Conservation (phyloP, 805 yeast species). For the Blastobotrys terrestris region DNA sequence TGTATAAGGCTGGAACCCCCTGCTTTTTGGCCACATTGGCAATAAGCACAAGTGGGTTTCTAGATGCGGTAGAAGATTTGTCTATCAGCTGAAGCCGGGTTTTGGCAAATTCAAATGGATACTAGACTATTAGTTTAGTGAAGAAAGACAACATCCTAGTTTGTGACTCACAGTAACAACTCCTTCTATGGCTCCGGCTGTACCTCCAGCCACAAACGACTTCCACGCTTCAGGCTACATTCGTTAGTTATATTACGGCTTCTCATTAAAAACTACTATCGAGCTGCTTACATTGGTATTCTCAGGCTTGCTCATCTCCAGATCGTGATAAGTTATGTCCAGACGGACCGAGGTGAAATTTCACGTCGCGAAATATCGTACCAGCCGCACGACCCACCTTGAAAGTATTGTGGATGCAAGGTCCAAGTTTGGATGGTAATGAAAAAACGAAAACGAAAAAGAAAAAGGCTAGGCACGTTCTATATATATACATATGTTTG, state of each 20-base stretch:
- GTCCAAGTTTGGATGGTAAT: too few relatives aligned
- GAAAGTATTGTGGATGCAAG: too few relatives aligned
- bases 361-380: slow-evolving; percentile 1
- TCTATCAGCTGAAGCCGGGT: slow-evolving; percentile 73
- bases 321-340: not conserved
- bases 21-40: slow-evolving; percentile 68
- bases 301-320: not conserved
- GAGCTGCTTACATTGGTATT: not conserved
- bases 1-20: slow-evolving; percentile 74
- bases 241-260: not conserved
- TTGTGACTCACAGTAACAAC: slow-evolving; percentile 47
- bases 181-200: slow-evolving; percentile 61
- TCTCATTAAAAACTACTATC: not conserved
- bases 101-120: slow-evolving; percentile 96
- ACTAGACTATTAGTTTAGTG: slow-evolving; percentile 28
- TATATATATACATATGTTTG: not conserved
- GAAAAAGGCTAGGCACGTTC: too few relatives aligned
- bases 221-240: slow-evolving; percentile 26
- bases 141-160: not conserved
- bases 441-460: too few relatives aligned
- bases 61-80: slow-evolving; percentile 38
- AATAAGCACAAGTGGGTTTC: slow-evolving; percentile 81
- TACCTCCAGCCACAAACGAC: slow-evolving; percentile 41
- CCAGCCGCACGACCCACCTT: too few relatives aligned
- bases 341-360: not conserved